These are phyloP conservation scores for Ichthyophthirius multifiliis DNA, from an alignment of 169 alveolate genomes.

Conservation along the genomic window DNA sequence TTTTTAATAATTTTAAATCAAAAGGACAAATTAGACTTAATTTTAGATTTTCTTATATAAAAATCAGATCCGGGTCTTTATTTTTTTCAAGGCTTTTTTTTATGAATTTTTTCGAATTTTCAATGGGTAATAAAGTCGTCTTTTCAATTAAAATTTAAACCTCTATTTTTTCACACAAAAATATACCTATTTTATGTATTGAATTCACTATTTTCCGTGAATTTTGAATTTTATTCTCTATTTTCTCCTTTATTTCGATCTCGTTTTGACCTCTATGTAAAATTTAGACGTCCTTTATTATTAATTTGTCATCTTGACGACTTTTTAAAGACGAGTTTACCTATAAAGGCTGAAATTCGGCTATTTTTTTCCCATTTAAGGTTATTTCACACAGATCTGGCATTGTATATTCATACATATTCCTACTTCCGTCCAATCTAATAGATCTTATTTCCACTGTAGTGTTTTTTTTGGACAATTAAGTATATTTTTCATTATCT, in stretches of 20 bases:
- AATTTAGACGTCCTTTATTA: not conserved
- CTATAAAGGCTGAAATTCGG: conserved; percentile 14
- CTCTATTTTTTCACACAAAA: not conserved
- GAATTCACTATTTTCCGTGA: not conserved
- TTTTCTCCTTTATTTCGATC: conserved; percentile 1
- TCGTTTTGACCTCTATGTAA: not conserved
- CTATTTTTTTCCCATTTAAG: not conserved
- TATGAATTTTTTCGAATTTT: conserved; percentile 11
- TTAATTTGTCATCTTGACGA: conserved; percentile 36
- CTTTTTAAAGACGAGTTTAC: conserved; percentile 7
- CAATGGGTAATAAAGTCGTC: conserved; percentile 5
- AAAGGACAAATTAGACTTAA: conserved; percentile 4
- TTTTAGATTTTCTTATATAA: not conserved
- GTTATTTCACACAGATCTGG: conserved; percentile 35
- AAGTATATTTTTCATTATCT: not conserved
- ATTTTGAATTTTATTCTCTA: not conserved
- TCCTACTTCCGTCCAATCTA: conserved; percentile 15
- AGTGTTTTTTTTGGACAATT: not conserved
- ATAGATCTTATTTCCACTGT: conserved; percentile 34
- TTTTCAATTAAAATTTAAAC: not conserved
- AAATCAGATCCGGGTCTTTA: not conserved
- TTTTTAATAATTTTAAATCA: not conserved
- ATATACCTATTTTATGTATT: not conserved
- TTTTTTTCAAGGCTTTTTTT: not conserved
- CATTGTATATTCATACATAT: conserved; percentile 26